Evolutionary conservation across 1,284 basidiomycete species (phyloP), one percentile per base, ranked within the genome.

Genomic region (Puccinia polysora): DNA sequence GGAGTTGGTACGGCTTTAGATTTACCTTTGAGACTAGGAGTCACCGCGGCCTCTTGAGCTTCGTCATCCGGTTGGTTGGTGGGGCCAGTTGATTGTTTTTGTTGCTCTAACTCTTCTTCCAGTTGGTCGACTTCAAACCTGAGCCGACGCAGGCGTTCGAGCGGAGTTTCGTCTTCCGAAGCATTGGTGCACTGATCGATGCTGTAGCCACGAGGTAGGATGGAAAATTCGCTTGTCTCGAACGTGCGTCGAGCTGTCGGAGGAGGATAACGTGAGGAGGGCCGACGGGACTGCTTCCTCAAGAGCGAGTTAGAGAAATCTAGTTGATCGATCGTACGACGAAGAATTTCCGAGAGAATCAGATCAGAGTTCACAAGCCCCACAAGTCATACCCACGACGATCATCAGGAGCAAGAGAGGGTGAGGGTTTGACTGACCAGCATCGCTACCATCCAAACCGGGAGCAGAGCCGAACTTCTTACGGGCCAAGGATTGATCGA

Each of bases 71-170:
- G 56, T 3, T 34, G 52, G 5, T 59, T 34, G 15, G 62, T 62
- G 30, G 50, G 56, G 45, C 49, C 34, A 23, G 53, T 53, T 15
- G 52, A 43, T 14, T 60, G 45, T 32, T 74, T 74, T 23, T 74
- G 65, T 15, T 73, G 59, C 45, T 73, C 64, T 6, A 83, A 74
- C 40, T 83, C 79, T 50, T 77, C 75, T 75, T 84, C 83, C 5
- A 84, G 77, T 72, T 83, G 81, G 3, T 78, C 78, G 1, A 83
- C 75, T 73, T 84, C 83, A 20, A 79, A 80, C 58, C 82, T 79
- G 8, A 83, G 75, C 23, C 83, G 75, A 1, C 82, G 76, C 10
- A 83, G 74, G 2, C 81, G 76, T 7, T 81, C 80, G 28, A 80
- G 75, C 0, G 81, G 78, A 0, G 81, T 80, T 74, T 83, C 82